phyloP scores from a whole-genome alignment of 768 basidiomycete genomes.

The Lactifluus rugatus region DNA sequence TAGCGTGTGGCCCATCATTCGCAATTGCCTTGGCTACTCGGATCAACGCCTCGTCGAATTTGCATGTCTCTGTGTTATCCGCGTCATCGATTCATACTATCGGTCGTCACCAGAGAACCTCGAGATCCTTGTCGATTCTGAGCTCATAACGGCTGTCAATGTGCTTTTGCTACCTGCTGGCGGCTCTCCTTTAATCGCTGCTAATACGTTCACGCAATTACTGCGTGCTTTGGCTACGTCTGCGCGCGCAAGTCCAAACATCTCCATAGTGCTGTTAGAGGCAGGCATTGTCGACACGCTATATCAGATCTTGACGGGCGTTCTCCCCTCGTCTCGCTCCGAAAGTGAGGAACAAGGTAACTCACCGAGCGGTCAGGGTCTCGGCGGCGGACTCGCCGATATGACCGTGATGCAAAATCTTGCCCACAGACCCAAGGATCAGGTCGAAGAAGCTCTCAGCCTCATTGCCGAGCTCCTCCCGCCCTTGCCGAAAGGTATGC shows the following conservation, averaged over 20 bases:
- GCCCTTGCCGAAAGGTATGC: conserved; percentile 78
- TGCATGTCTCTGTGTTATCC: conserved; percentile 89
- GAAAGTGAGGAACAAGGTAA: conserved; percentile 52
- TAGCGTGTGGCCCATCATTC: conserved; percentile 86
- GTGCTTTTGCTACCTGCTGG: conserved; percentile 77
- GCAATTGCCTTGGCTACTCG: conserved; percentile 83
- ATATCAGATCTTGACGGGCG: conserved; percentile 93
- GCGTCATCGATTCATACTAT: conserved; percentile 86
- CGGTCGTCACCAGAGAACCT: conserved; percentile 78
- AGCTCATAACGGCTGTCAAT: conserved; percentile 75
- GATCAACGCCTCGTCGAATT: conserved; percentile 98
- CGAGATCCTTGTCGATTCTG: conserved; percentile 74
- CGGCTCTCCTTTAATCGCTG: conserved; percentile 75
- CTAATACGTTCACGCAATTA: conserved; percentile 81
- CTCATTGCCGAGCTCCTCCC: conserved; percentile 89
- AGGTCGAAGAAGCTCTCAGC: conserved; percentile 88
- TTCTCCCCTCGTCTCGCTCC: conserved; percentile 60
- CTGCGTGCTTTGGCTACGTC: conserved; percentile 83
- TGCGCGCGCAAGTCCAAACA: conserved; percentile 79
- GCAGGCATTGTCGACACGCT: conserved; percentile 88
- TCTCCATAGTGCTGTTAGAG: conserved; percentile 77
- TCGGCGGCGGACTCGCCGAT: conserved; percentile 84
- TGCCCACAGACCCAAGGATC: conserved; percentile 93
- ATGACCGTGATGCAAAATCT: conserved; percentile 98
- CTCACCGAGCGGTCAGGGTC: conserved; percentile 56